Percentiles rank a stretch among this genome's conserved stretches.
Evolutionary conservation across 148 eudicot genomes (phyloP).

Genomic region (Chenopodium quinoa): DNA sequence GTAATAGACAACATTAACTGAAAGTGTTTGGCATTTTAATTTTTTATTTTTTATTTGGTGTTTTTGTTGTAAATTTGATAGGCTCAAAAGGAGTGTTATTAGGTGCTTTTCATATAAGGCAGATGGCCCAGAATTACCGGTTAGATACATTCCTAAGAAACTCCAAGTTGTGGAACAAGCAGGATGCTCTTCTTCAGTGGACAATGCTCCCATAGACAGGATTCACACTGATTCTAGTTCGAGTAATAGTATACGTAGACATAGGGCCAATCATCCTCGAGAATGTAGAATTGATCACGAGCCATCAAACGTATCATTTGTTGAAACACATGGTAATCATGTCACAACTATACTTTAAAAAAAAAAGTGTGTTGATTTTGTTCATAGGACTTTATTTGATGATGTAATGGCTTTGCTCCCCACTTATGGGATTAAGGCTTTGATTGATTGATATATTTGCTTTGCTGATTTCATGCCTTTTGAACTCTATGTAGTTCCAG

Average conservation of each 20-base stretch:
- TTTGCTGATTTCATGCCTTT: not conserved
- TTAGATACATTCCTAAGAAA: slow-evolving; percentile 64
- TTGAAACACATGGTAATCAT: slow-evolving; percentile 30
- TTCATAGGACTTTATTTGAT: too few species aligned
- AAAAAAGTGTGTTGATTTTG: too few species aligned
- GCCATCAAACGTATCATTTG: slow-evolving; percentile 12
- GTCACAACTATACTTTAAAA: not conserved
- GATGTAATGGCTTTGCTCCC: too few species aligned
- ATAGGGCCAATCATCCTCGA: not conserved
- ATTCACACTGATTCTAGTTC: slow-evolving; percentile 19
- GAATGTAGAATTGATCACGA: not conserved
- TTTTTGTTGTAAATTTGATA: slow-evolving; percentile 20
- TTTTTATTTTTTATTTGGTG: not conserved
- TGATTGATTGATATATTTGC: not conserved
- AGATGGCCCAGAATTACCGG: slow-evolving; percentile 43
- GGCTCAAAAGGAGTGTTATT: slow-evolving; percentile 37
- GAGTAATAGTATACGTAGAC: slow-evolving; percentile 13
- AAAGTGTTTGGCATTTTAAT: not conserved
- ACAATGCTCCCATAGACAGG: slow-evolving; percentile 11
- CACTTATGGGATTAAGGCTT: not conserved
- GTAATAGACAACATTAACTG: not conserved
- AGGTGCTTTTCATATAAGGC: slow-evolving; percentile 38
- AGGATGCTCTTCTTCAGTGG: slow-evolving; percentile 23
- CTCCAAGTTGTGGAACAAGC: slow-evolving; percentile 25
- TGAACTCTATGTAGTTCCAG: slow-evolving; percentile 13